Conservation (phyloP, 1,284 basidiomycete genomes). For the Sanghuangporus baumii region DNA sequence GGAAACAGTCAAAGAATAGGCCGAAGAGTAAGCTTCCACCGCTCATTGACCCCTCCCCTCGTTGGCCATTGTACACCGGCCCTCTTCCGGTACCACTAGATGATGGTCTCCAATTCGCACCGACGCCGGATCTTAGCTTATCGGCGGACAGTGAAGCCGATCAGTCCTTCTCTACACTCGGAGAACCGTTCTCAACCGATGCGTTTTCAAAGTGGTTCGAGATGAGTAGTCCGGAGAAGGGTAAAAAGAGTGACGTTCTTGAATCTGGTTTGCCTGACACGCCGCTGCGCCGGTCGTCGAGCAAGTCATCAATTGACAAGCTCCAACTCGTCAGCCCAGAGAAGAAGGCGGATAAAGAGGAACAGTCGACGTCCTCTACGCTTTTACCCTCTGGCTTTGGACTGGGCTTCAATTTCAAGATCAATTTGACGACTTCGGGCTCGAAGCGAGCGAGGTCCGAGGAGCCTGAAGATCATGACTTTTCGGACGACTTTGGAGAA, state of each 20-base stretch:
- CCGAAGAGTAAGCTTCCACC: constrained; percentile 7
- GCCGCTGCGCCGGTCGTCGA: constrained; percentile 11
- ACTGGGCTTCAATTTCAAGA: constrained; percentile 7
- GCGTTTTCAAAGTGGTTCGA: constrained; percentile 13
- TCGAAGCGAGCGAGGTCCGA: constrained; percentile 6
- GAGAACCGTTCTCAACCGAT: constrained; percentile 8
- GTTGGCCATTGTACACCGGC: constrained; percentile 6
- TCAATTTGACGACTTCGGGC: background rate
- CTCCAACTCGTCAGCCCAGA: background rate
- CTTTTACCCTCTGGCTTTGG: constrained; percentile 13
- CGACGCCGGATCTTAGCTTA: background rate
- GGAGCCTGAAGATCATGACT: background rate
- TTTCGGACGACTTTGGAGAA: constrained; percentile 3
- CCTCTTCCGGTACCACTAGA: constrained; percentile 10
- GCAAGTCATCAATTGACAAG: background rate
- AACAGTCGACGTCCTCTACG: background rate
- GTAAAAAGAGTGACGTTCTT: background rate
- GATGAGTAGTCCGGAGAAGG: constrained; percentile 6
- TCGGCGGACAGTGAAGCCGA: constrained; percentile 11
- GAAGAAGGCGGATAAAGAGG: background rate
- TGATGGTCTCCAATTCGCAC: background rate
- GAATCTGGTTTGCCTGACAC: constrained; percentile 12
- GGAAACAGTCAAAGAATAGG: constrained; percentile 5
- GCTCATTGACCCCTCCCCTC: constrained; percentile 12
- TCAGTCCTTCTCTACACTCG: constrained; percentile 8